phyloP scores from a whole-genome alignment of 208 protist genomes.

The Leishmania tropica region DNA sequence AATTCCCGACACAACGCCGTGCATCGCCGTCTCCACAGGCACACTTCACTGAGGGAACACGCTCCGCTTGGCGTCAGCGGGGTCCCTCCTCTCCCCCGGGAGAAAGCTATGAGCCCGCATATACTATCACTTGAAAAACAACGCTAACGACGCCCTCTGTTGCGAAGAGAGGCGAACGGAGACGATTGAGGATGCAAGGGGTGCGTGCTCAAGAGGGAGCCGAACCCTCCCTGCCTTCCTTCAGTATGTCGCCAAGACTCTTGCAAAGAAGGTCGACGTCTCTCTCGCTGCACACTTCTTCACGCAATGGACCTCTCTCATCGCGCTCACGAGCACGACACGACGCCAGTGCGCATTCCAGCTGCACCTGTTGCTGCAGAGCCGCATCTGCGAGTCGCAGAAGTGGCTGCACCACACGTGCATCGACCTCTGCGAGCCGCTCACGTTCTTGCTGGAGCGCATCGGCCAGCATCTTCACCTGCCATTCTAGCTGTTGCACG shows the following conservation, averaged over 20 bases:
- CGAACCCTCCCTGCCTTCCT: not conserved
- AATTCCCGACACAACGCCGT: not conserved
- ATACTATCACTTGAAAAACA: not conserved
- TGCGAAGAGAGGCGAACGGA: not conserved
- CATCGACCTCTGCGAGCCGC: conserved; percentile 7
- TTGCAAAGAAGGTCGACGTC: not conserved
- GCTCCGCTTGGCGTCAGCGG: not conserved
- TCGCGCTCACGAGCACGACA: not conserved
- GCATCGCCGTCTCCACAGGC: not conserved
- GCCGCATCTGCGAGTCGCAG: conserved; percentile 16
- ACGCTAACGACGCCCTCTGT: not conserved
- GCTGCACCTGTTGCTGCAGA: conserved; percentile 15
- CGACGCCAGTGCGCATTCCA: conserved; percentile 13
- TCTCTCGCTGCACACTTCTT: not conserved
- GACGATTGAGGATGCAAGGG: not conserved
- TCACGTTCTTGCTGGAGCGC: conserved; percentile 16
- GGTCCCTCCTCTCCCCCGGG: not conserved
- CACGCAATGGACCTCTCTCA: not conserved
- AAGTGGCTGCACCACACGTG: conserved; percentile 22
- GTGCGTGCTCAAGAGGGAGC: not conserved
- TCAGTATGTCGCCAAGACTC: not conserved
- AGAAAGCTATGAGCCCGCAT: not conserved
- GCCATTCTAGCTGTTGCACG: conserved; percentile 25
- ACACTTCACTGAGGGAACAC: not conserved
- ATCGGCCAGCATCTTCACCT: conserved; percentile 23